phyloP scores from a whole-genome alignment of 2,329 filamentous ascomycete genomes.

The Mycogone perniciosa region DNA sequence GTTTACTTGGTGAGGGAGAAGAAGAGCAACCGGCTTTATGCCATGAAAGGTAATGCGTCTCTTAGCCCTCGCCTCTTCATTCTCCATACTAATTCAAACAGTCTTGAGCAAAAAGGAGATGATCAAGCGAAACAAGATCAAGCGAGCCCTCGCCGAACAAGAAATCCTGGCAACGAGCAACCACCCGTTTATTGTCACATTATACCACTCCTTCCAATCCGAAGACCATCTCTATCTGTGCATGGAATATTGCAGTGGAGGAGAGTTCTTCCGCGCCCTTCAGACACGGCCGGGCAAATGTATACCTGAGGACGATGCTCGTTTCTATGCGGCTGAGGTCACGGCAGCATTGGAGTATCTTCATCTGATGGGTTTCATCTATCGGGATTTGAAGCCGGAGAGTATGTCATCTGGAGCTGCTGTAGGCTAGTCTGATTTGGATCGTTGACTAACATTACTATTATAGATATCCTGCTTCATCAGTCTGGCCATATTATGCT shows the following conservation, averaged over 20 bases:
- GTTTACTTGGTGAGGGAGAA: constrained; percentile 97
- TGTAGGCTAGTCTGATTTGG: background rate
- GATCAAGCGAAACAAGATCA: constrained; percentile 99
- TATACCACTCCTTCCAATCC: constrained; percentile 98
- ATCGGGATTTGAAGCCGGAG: constrained; percentile 94
- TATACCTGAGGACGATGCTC: constrained; percentile 91
- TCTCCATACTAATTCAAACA: constrained; percentile 30
- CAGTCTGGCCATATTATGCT: constrained; percentile 99
- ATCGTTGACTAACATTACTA: background rate
- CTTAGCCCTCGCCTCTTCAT: background rate
- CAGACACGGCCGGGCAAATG: constrained; percentile 97
- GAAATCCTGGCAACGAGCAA: constrained; percentile 98
- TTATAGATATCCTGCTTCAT: constrained; percentile 84
- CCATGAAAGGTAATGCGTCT: constrained; percentile 79
- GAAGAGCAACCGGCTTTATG: constrained; percentile 91
- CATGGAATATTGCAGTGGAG: constrained; percentile 99
- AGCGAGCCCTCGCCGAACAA: constrained; percentile 92
- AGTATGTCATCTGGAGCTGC: constrained; percentile 57
- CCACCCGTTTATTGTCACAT: constrained; percentile 95
- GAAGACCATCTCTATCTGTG: constrained; percentile 98
- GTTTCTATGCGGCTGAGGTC: constrained; percentile 96
- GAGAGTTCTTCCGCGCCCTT: constrained; percentile 94
- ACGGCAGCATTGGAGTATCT: constrained; percentile 94
- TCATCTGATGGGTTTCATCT: constrained; percentile 99
- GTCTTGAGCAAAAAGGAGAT: constrained; percentile 99